Evolutionary conservation across 345 rosid species (phyloP).

Genomic region (Populus simonii): DNA sequence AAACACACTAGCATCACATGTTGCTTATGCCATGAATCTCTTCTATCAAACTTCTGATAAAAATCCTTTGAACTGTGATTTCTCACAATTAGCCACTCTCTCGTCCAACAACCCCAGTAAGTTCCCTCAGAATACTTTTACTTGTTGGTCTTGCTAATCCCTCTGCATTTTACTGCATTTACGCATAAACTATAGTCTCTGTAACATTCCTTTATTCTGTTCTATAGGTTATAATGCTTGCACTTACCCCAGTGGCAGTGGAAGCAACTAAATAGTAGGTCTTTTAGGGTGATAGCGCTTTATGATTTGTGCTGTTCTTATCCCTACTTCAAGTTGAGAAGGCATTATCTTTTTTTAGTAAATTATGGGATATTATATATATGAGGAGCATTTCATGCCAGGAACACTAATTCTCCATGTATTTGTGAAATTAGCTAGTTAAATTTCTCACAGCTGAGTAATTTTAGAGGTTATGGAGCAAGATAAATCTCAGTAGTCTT

Average conservation of each 20-base stretch:
- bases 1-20: slow-evolving; percentile 56
- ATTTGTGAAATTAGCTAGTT: no score
- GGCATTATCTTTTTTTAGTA: no score
- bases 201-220: not conserved
- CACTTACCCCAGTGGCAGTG: slow-evolving; percentile 40
- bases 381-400: no score
- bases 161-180: not conserved
- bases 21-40: slow-evolving; percentile 79
- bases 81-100: slow-evolving; percentile 58
- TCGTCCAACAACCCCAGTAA: slow-evolving; percentile 15
- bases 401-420: no score
- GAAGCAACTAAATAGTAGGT: slow-evolving; percentile 11
- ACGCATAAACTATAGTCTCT: not conserved
- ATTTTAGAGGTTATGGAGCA: no score
- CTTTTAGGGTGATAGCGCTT: no score
- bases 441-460: no score
- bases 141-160: not conserved
- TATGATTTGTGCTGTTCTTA: no score
- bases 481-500: no score
- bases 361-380: no score
- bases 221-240: slow-evolving; percentile 40
- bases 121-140: not conserved
- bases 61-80: slow-evolving; percentile 63
- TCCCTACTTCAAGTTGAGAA: no score
- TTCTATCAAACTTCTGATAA: slow-evolving; percentile 54